Evolutionary conservation across 352 stramenopile genomes (phyloP), one percentile per base, ranked within the genome.

Genomic region (Phytophthora melonis): DNA sequence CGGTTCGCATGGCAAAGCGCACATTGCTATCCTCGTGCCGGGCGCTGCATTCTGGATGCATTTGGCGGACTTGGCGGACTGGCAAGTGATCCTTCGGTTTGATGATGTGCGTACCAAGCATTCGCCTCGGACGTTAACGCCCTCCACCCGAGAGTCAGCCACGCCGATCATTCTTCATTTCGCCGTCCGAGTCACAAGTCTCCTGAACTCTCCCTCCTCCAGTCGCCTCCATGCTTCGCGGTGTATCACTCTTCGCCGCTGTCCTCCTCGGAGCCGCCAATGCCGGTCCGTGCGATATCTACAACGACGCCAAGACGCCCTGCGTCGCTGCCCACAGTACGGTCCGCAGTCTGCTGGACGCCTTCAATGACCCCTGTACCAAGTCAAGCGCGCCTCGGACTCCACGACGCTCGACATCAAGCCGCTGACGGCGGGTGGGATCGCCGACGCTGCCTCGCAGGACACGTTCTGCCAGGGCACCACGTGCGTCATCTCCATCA

Each of bases 291-390:
- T 76, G 69, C 27, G 69, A 76, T 68, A 72, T 76, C 58, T 76
- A 76, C 69, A 58, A 76, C 8, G 21, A 0, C 7, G 69, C 62
- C 41, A 63, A 58, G 0, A 76, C 69, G 1, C 69, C 69, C 5
- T 76, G 69, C 19, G 69, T 76, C 9, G 69, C 69, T 57, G 69
- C 69, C 1, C 69, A 76, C 32, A 76, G 69, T 34, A 76, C 69
- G 0, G 69, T 76, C 43, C 69, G 69, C 63, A 64, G 63, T 60
- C 21, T 76, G 5, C 5, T 64, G 3, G 30, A 71, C 19, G 50
- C 27, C 11, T 76, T 61, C 57, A 68, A 41, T 1, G 69, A 36
- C 8, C 53, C 27, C 49, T 76, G 57, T 76, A 76, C 63, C 69
- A 76, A 71, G 63, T 76, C 18, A 71, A 49, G 19, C 69, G 69